A percentile compares a stretch with the other conserved stretches of the same genome.
phyloP scores from a whole-genome alignment of 139 green algal genomes.

The Chlamydomonas schloesseri region DNA sequence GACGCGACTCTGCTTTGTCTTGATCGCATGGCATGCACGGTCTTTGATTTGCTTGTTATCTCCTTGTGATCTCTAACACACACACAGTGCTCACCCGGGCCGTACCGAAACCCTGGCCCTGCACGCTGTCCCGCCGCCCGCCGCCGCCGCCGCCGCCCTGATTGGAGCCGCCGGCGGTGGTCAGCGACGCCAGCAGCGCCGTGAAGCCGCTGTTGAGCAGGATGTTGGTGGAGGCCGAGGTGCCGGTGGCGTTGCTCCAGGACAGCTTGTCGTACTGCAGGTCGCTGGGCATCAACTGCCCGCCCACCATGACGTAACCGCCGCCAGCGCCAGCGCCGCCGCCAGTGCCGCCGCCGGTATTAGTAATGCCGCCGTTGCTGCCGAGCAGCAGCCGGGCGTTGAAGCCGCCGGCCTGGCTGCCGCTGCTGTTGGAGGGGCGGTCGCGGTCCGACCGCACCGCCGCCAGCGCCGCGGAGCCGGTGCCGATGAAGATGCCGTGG shows the following conservation, averaged over 20 bases:
- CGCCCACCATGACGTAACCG: not conserved
- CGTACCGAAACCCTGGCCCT: not conserved
- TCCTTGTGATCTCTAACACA: too few species aligned
- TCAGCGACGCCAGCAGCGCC: slow-evolving; percentile 24
- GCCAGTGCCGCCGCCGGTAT: too few species aligned
- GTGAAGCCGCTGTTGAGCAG: slow-evolving; percentile 33
- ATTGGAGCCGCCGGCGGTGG: slow-evolving; percentile 10
- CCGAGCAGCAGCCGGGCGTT: not conserved
- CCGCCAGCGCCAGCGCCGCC: too few species aligned
- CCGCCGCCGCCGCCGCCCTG: not conserved
- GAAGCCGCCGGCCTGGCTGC: not conserved
- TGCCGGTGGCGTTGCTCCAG: slow-evolving; percentile 31
- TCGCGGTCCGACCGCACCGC: not conserved
- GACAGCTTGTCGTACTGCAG: slow-evolving; percentile 39
- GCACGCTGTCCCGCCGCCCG: too few species aligned
- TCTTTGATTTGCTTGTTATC: too few species aligned
- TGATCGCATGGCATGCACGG: too few species aligned
- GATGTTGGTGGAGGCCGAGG: not conserved
- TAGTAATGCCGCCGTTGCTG: not conserved
- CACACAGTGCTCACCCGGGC: not conserved
- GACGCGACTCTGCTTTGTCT: too few species aligned
- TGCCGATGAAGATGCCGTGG: too few species aligned
- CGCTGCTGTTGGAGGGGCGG: not conserved
- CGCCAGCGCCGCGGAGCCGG: too few species aligned
- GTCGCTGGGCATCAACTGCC: slow-evolving; percentile 22